These are phyloP conservation scores for Aspergillus tanneri DNA, from an alignment of 2,329 filamentous ascomycete genomes.

Conservation along the genomic window DNA sequence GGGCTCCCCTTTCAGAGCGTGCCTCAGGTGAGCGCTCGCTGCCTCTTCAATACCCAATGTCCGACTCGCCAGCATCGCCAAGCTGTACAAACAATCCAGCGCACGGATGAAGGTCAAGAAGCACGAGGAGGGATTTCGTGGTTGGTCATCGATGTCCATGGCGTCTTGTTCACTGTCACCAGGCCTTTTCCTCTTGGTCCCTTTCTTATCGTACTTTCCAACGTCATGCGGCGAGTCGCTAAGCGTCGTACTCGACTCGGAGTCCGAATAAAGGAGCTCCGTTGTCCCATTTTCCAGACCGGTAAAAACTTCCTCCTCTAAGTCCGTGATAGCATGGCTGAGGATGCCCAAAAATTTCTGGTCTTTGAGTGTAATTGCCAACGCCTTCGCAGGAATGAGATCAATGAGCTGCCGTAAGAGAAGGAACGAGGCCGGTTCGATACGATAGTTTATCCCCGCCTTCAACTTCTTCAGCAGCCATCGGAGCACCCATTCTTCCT, in stretches of 20 bases:
- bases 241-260: slow-evolving; percentile 39
- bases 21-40: slow-evolving; percentile 41
- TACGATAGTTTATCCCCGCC: slow-evolving; percentile 43
- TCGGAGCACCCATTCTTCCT: slow-evolving; percentile 65
- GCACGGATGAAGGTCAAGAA: slow-evolving; percentile 35
- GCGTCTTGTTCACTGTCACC: slow-evolving; percentile 26
- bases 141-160: slow-evolving; percentile 33
- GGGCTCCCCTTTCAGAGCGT: slow-evolving; percentile 39
- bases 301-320: slow-evolving; percentile 33
- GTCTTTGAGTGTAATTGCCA: slow-evolving; percentile 70
- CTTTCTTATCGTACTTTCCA: slow-evolving; percentile 26
- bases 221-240: slow-evolving; percentile 25
- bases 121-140: slow-evolving; percentile 31
- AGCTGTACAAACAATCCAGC: slow-evolving; percentile 36
- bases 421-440: slow-evolving; percentile 49
- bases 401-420: slow-evolving; percentile 65
- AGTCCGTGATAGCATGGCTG: slow-evolving; percentile 63
- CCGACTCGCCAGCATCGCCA: slow-evolving; percentile 30
- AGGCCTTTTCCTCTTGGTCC: slow-evolving; percentile 42
- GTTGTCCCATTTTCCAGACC: slow-evolving; percentile 25
- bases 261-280: slow-evolving; percentile 28
- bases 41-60: slow-evolving; percentile 29
- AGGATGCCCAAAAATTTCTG: slow-evolving; percentile 66
- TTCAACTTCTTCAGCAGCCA: slow-evolving; percentile 65
- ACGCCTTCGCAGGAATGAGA: slow-evolving; percentile 66